Evolutionary conservation across 176 grass and related monocot species (phyloP).

Genomic region (Paspalum vaginatum): DNA sequence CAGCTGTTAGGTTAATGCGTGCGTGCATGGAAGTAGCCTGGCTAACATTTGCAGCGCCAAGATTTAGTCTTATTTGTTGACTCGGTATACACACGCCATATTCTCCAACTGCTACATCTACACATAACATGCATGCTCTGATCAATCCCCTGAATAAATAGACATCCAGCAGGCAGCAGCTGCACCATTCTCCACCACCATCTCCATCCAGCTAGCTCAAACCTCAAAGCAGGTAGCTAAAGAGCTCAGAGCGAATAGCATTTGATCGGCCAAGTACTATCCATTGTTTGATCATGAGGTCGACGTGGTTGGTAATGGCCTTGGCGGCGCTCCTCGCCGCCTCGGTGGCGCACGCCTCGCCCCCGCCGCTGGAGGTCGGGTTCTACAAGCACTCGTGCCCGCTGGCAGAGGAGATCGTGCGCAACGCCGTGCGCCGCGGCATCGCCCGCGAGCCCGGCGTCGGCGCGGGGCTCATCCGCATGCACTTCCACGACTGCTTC

Average conservation of each 20-base stretch:
- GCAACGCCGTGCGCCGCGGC: constrained; percentile 45
- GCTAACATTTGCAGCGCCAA: neutral
- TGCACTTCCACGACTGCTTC: constrained; percentile 88
- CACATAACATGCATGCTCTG: neutral
- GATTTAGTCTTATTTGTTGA: constrained; percentile 22
- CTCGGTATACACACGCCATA: neutral
- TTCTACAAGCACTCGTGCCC: constrained; percentile 68
- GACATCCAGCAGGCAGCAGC: neutral
- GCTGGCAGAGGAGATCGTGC: constrained; percentile 60
- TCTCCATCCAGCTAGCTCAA: neutral
- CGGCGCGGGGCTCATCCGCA: constrained; percentile 60
- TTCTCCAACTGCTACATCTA: neutral
- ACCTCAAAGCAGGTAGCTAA: neutral
- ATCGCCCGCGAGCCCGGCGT: constrained; percentile 44
- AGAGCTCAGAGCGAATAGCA: neutral
- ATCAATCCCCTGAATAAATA: constrained; percentile 2
- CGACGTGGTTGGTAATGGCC: neutral
- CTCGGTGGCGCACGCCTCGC: neutral
- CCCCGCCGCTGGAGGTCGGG: constrained; percentile 36
- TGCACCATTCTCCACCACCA: neutral
- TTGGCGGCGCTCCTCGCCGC: neutral
- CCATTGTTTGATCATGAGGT: neutral
- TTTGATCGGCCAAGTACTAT: neutral
- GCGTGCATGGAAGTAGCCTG: neutral
- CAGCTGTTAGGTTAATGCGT: neutral